Percentiles rank a stretch among this genome's conserved stretches.
These are phyloP conservation scores for Ophiosphaerella narmari DNA, from an alignment of 2,329 filamentous ascomycete genomes.

Conservation along the genomic window DNA sequence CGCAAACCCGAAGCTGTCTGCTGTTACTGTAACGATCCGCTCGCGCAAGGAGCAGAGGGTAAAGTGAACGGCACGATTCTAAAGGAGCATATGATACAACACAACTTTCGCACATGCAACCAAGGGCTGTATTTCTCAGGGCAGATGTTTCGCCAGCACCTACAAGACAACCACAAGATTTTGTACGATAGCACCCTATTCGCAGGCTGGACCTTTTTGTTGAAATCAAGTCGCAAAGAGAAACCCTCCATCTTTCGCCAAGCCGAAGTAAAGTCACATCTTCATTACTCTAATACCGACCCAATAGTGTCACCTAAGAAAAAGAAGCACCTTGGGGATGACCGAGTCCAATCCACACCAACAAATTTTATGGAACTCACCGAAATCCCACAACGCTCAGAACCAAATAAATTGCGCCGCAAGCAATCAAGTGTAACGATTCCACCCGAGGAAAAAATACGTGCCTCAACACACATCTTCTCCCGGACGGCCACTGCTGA, in stretches of 20 bases:
- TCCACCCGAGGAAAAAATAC: slow-evolving; percentile 8
- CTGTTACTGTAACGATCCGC: slow-evolving; percentile 31
- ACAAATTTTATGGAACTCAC: slow-evolving; percentile 33
- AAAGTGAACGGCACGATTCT: slow-evolving; percentile 26
- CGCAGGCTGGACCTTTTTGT: slow-evolving; percentile 30
- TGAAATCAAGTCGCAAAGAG: slow-evolving; percentile 25
- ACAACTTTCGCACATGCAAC: slow-evolving; percentile 33
- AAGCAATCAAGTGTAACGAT: slow-evolving; percentile 21
- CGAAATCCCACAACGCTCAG: slow-evolving; percentile 11
- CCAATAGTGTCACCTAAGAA: slow-evolving; percentile 7
- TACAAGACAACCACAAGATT: slow-evolving; percentile 28
- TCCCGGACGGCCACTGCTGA: slow-evolving; percentile 23
- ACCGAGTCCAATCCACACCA: not conserved
- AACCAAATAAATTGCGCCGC: slow-evolving; percentile 21
- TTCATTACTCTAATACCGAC: slow-evolving; percentile 20
- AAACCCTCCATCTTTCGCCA: slow-evolving; percentile 22
- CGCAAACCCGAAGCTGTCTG: slow-evolving; percentile 20
- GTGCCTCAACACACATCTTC: slow-evolving; percentile 19
- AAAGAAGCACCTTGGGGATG: not conserved
- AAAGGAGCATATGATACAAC: slow-evolving; percentile 25
- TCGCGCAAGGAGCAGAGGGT: slow-evolving; percentile 19
- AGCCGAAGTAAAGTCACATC: slow-evolving; percentile 5
- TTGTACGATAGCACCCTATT: slow-evolving; percentile 27
- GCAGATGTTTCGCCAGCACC: slow-evolving; percentile 32
- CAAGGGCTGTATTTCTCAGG: slow-evolving; percentile 33